Conservation (phyloP, 257 asterid species). For the Oldenlandia corymbosa region DNA sequence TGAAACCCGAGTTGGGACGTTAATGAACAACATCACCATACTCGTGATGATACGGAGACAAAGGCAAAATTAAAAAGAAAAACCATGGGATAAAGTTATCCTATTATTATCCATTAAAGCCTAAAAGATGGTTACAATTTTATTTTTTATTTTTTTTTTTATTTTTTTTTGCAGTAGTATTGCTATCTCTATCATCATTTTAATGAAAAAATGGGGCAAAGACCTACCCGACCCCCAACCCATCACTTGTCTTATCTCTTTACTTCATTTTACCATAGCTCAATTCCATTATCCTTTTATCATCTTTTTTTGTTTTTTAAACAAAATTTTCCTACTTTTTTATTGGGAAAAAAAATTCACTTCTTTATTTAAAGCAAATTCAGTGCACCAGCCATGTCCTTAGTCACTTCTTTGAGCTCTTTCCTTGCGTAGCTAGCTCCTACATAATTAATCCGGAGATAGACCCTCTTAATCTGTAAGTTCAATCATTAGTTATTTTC, state of each 20-base stretch:
- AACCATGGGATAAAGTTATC: slow-evolving; percentile 4
- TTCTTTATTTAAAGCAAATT: slow-evolving; percentile 27
- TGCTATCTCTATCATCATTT: slow-evolving; percentile 17
- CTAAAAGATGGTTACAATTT: too few species aligned
- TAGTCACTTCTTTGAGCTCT: slow-evolving; percentile 4
- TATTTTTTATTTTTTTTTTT: too few species aligned
- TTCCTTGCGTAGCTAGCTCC: background rate
- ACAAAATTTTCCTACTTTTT: background rate
- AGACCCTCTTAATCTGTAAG: slow-evolving; percentile 1
- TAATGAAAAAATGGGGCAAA: slow-evolving; percentile 10
- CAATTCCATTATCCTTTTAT: slow-evolving; percentile 12
- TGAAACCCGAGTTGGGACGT: slow-evolving; percentile 35
- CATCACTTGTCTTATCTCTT: slow-evolving; percentile 27
- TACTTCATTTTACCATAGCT: slow-evolving; percentile 19
- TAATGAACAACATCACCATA: slow-evolving; percentile 24
- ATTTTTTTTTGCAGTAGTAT: too few species aligned
- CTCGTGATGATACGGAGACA: slow-evolving; percentile 34
- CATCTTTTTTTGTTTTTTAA: slow-evolving; percentile 9
- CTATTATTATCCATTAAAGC: too few species aligned
- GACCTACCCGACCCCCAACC: slow-evolving; percentile 1
- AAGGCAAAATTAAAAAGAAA: background rate
- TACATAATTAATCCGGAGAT: background rate
- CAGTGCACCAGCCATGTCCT: slow-evolving; percentile 16
- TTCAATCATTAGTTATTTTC: background rate
- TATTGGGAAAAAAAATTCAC: slow-evolving; percentile 7